Evolutionary conservation across 2,329 filamentous ascomycete species (phyloP).

Genomic region (Penicillium sp.): DNA sequence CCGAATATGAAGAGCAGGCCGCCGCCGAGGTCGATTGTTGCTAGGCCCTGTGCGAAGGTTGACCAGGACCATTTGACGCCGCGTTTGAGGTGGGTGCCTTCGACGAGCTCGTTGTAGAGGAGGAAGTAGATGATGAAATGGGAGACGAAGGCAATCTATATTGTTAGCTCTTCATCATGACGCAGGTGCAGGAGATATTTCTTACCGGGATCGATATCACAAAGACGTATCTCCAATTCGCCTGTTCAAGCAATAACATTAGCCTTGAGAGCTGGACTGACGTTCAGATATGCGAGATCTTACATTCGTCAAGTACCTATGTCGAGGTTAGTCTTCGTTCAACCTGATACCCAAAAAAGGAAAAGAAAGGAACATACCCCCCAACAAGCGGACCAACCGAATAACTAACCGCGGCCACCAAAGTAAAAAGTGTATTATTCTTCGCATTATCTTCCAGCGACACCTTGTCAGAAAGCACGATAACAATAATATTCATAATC

Average conservation of each 20-base stretch:
- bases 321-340: background rate
- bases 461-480: constrained; percentile 64
- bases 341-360: constrained; percentile 1
- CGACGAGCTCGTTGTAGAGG: constrained; percentile 56
- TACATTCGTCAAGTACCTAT: constrained; percentile 31
- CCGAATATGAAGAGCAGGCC: constrained; percentile 55
- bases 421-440: constrained; percentile 60
- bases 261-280: constrained; percentile 25
- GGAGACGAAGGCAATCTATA: constrained; percentile 45
- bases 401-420: constrained; percentile 59
- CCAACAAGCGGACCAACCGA: constrained; percentile 60
- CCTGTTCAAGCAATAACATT: constrained; percentile 23
- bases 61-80: constrained; percentile 24
- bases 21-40: constrained; percentile 55
- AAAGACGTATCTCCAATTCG: constrained; percentile 65
- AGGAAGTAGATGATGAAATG: constrained; percentile 55
- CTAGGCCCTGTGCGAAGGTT: constrained; percentile 45
- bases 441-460: constrained; percentile 58
- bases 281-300: background rate
- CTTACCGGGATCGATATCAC: constrained; percentile 59
- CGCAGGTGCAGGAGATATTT: constrained; percentile 42
- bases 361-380: constrained; percentile 30
- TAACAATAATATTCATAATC: constrained; percentile 57
- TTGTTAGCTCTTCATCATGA: constrained; percentile 31
- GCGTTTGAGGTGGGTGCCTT: constrained; percentile 42